These are phyloP conservation scores for Magnaporthales sp. DNA, from an alignment of 2,329 filamentous ascomycete species.

Conservation along the genomic window DNA sequence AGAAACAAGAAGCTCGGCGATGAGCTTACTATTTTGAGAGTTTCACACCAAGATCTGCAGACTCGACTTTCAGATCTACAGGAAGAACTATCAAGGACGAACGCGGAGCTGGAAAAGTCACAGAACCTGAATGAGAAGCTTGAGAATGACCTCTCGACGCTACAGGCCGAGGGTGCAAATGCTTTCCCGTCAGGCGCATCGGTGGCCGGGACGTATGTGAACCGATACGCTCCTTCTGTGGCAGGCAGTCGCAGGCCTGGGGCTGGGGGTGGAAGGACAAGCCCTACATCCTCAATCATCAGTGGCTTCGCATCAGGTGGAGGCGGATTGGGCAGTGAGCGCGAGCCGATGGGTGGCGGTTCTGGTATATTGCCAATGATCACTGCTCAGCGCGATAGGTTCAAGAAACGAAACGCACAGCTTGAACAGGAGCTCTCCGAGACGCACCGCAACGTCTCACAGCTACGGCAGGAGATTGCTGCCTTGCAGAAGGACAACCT, in stretches of 20 bases:
- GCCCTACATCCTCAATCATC: slow-evolving; percentile 95
- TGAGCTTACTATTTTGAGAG: slow-evolving; percentile 83
- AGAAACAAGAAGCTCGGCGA: slow-evolving; percentile 96
- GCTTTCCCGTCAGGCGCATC: slow-evolving; percentile 84
- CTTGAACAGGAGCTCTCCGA: slow-evolving; percentile 87
- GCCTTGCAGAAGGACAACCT: slow-evolving; percentile 94
- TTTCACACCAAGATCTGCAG: slow-evolving; percentile 90
- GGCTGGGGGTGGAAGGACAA: slow-evolving; percentile 45
- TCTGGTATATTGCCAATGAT: slow-evolving; percentile 96
- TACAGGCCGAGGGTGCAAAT: slow-evolving; percentile 79
- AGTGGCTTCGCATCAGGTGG: slow-evolving; percentile 61
- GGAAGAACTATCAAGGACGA: slow-evolving; percentile 73
- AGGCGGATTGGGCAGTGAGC: slow-evolving; percentile 17
- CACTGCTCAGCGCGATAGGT: slow-evolving; percentile 92
- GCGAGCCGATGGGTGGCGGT: slow-evolving; percentile 62
- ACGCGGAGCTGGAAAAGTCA: slow-evolving; percentile 77
- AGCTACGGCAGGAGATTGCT: slow-evolving; percentile 81
- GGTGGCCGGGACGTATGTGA: slow-evolving; percentile 83
- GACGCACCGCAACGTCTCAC: slow-evolving; percentile 70
- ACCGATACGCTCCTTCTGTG: slow-evolving; percentile 63
- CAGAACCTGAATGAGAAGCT: slow-evolving; percentile 80
- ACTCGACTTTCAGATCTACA: slow-evolving; percentile 70
- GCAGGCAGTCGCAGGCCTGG: slow-evolving; percentile 18
- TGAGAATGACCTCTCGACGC: slow-evolving; percentile 80
- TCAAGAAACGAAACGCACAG: slow-evolving; percentile 91